Conservation (phyloP, 768 basidiomycete genomes). For the Boletus pseudo-olivaceus region DNA sequence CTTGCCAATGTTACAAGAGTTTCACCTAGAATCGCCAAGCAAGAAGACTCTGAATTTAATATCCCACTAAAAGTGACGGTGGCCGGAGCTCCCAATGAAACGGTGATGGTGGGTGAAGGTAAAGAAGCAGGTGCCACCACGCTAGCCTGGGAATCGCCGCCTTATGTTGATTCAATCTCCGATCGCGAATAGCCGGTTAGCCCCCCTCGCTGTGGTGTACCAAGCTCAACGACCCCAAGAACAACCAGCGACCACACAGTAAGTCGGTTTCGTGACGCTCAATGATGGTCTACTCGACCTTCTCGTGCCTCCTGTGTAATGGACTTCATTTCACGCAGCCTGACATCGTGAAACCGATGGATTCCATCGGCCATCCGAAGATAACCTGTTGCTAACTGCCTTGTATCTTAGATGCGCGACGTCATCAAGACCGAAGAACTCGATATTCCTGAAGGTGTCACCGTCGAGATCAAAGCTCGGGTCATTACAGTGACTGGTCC, state of each 20-base stretch:
- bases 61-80: conserved; percentile 49
- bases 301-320: not conserved
- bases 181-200: conserved; percentile 29
- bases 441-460: conserved; percentile 80
- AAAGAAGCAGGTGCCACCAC: conserved; percentile 31
- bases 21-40: conserved; percentile 31
- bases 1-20: conserved; percentile 32
- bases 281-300: not conserved
- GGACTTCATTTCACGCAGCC: conserved; percentile 1
- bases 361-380: conserved; percentile 35
- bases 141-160: conserved; percentile 25
- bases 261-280: conserved; percentile 14
- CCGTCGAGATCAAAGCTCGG: conserved; percentile 85
- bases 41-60: conserved; percentile 39
- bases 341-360: conserved; percentile 26
- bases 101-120: conserved; percentile 47
- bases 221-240: conserved; percentile 25
- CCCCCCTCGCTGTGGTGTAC: conserved; percentile 4
- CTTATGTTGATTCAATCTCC: conserved; percentile 34
- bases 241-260: conserved; percentile 26
- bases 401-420: conserved; percentile 74
- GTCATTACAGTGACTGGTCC: conserved; percentile 90
- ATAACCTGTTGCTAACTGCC: conserved; percentile 30
- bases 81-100: conserved; percentile 35
- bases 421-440: conserved; percentile 92